Conservation (phyloP, 257 asterid genomes). For the Mitragyna speciosa region DNA sequence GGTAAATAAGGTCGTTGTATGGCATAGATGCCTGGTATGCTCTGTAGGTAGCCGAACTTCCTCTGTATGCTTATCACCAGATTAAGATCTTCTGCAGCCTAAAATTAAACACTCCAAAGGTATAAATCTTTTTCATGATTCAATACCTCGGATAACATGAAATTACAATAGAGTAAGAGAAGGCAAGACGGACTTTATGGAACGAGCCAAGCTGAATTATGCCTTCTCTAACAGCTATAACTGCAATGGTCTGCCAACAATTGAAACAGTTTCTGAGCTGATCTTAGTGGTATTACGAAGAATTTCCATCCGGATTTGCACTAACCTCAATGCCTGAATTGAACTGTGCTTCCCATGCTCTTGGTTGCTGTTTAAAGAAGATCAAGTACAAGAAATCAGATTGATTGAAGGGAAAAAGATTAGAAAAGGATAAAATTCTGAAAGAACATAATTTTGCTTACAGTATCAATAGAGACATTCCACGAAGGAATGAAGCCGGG, state of each 20-base stretch:
- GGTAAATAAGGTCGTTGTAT: constrained; percentile 57
- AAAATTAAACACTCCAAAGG: background rate
- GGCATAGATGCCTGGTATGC: constrained; percentile 61
- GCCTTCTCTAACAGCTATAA: constrained; percentile 76
- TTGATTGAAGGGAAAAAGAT: no score
- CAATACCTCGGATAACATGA: background rate
- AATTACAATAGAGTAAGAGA: background rate
- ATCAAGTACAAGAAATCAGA: constrained; percentile 6
- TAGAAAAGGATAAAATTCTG: no score
- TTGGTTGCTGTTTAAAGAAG: constrained; percentile 56
- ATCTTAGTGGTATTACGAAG: background rate
- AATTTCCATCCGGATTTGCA: background rate
- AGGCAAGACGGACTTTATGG: constrained; percentile 43
- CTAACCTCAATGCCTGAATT: constrained; percentile 80
- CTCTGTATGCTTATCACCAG: constrained; percentile 65
- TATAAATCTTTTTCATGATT: background rate
- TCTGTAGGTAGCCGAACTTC: constrained; percentile 66
- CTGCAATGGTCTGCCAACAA: constrained; percentile 64
- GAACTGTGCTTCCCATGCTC: constrained; percentile 85
- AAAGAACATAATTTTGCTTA: no score
- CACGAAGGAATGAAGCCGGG: constrained; percentile 54
- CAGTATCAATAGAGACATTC: constrained; percentile 64
- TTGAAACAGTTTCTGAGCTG: constrained; percentile 1
- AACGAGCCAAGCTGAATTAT: constrained; percentile 81
- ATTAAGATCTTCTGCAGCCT: constrained; percentile 66